Base-by-base conservation (phyloP, 2,329 filamentous ascomycete genomes). In the Catunica adiposa region DNA sequence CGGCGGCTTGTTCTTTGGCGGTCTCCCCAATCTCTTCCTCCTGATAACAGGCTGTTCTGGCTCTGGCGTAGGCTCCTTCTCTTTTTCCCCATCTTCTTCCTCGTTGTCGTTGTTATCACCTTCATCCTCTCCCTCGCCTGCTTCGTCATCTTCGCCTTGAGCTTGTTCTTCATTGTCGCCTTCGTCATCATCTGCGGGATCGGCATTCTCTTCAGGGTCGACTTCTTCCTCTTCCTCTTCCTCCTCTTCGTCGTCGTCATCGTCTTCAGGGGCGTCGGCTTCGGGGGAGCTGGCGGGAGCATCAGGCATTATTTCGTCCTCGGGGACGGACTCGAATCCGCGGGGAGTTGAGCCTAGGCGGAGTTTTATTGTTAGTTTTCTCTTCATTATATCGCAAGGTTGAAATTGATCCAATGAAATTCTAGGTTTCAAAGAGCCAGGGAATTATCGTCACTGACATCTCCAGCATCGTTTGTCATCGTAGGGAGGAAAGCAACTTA, bases 1-100 rank as follows among this genome's bases (percentile, higher is more conserved):
- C 3, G 86, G 80, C 0, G 85, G 86, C 52, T 81, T 78, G 66
- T 89, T 89, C 74, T 92, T 94, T 0, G 88, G 86, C 2, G 88
- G 88, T 11, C 89, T 80, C 20, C 89, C 89, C n/a, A 89, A 76
- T 54, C 88, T 82, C 68, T 86, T 86, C 64, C 84, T 79, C 55
- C 86, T 80, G 58, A 88, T 76, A 48, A 84, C 75, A 23, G 78
- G 76, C 57, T 61, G 67, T 51, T 74, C 79, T 25, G 80, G 80
- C 1, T 73, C 72, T 20, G 77, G 75, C 0, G 74, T 72, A 15
- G 58, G 62, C 11, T 63, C 63, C 2, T 68, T 68, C 2, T 70
- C 69, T n/a, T 66, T 67, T 8, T 64, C 66, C 20, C 69, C 69
- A 6, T 31, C 51, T 20, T 73, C 72, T 17, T 68, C 65, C 7